Base-by-base conservation (phyloP, 148 eudicot genomes). In the Diospyros lotus region DNA sequence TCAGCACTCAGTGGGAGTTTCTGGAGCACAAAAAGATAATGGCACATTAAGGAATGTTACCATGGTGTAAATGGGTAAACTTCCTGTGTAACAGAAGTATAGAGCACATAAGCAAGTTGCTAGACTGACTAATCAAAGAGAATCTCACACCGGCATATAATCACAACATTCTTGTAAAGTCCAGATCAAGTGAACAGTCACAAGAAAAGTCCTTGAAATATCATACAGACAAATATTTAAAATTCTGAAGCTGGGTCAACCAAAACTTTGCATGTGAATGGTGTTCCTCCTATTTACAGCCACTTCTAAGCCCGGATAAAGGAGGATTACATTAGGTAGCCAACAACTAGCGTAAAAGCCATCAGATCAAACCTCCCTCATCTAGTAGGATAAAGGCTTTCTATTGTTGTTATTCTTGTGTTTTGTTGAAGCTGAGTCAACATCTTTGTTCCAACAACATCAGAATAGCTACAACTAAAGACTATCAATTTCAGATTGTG, bases 1-100 rank as follows among this genome's bases (percentile, higher is more conserved):
- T 85, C 87, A 41, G 87, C 77, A 60, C 77, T 84, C 69, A 56
- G 53, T 69, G 76, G 78, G 68, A 93, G 83, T 83, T 86, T 91
- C 98, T 89, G 84, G 28, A 51, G 39, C 59, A 18, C 40, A 5
- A 71, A 39, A 69, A 38, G 54, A 18, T 1, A 64, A 42, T 14
- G 58, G 39, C 66, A 68, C 2, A n/a, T 54, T 53, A 6, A 54
- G 48, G 48, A 68, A 68, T 68, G 42, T 5, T 51, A 12, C 15
- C 5, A n/a, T 51, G 58, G 2, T 2, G 39, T 50, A 68, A 51
- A 28, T 40, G 15, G 71, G 53, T 55, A 67, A 3, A 67, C n/a
- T 50, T 68, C 15, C 4, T 56, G 4, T 48, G 4, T 48, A 48
- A 48, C 52, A 15, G 17, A 53, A 53, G 12, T 7, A 11, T 14